Conservation (phyloP, 495 filamentous ascomycete genomes). For the Trichoderma parareesei region DNA sequence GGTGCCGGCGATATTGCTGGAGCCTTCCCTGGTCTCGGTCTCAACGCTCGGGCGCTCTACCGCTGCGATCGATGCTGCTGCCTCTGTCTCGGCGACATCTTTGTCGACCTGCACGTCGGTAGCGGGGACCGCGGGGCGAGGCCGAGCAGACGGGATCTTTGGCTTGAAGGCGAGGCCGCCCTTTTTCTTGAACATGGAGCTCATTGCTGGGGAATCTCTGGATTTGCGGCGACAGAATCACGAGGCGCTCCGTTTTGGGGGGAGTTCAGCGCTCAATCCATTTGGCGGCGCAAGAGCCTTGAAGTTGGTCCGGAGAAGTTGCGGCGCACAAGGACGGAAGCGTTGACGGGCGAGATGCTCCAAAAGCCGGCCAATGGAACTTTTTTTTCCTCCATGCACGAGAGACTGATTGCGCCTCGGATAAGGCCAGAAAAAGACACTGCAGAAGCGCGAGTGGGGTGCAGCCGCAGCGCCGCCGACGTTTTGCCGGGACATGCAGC, state of each 20-base stretch:
- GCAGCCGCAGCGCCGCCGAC: background rate
- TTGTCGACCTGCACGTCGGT: background rate
- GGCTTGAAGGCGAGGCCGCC: slow-evolving; percentile 23
- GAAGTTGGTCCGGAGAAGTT: background rate
- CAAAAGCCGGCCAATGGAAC: background rate
- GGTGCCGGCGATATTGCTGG: background rate
- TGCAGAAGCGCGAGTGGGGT: background rate
- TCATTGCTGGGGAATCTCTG: slow-evolving; percentile 18
- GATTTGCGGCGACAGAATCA: background rate
- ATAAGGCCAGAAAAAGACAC: background rate
- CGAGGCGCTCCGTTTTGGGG: background rate
- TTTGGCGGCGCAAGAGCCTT: background rate
- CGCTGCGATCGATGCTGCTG: background rate
- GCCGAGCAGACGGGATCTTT: slow-evolving; percentile 14
- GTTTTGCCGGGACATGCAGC: background rate
- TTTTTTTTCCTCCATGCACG: background rate
- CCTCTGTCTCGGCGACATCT: background rate
- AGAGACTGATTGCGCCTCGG: background rate
- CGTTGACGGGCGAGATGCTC: background rate
- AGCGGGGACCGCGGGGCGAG: slow-evolving; percentile 11
- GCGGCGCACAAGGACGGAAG: background rate
- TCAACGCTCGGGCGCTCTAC: background rate
- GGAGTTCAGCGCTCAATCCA: background rate
- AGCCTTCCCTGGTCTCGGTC: background rate
- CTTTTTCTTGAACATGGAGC: slow-evolving; percentile 40